phyloP scores from a whole-genome alignment of 805 yeast genomes.

The Huiozyma sinensis region DNA sequence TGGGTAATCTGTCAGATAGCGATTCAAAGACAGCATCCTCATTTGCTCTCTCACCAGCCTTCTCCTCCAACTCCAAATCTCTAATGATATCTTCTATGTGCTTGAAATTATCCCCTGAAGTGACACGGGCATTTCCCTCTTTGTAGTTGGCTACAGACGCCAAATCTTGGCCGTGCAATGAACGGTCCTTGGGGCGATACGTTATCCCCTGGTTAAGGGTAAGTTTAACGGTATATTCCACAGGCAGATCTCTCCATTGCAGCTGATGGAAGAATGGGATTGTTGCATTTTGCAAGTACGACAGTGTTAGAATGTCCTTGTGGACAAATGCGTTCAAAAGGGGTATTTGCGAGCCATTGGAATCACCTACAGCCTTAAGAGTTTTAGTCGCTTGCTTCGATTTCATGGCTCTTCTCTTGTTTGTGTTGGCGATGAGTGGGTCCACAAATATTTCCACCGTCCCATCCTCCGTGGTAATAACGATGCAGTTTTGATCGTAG shows the following conservation, averaged over 20 bases:
- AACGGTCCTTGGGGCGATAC: constrained; percentile 10
- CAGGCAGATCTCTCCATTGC: constrained; percentile 37
- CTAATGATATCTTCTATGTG: constrained; percentile 38
- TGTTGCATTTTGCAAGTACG: constrained; percentile 56
- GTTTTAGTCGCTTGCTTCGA: constrained; percentile 42
- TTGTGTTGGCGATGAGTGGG: constrained; percentile 32
- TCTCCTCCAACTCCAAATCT: constrained; percentile 32
- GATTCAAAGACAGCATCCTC: constrained; percentile 36
- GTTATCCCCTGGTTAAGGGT: constrained; percentile 2
- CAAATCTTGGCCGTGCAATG: constrained; percentile 31
- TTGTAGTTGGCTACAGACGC: constrained; percentile 47
- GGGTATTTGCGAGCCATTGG: constrained; percentile 9
- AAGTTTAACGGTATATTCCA: constrained; percentile 30
- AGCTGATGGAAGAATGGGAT: constrained; percentile 46
- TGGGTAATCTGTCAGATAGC: constrained; percentile 38
- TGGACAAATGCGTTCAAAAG: constrained; percentile 26
- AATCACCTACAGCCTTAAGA: constrained; percentile 34
- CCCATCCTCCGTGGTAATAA: constrained; percentile 66
- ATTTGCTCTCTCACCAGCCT: constrained; percentile 34
- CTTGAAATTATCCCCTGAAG: constrained; percentile 53
- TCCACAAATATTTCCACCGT: constrained; percentile 57
- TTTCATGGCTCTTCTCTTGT: constrained; percentile 39
- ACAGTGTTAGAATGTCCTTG: constrained; percentile 31
- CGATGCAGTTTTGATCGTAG: constrained; percentile 21
- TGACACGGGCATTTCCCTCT: constrained; percentile 50